Conservation (phyloP, 345 rosid species). For the Camelina sativa region DNA sequence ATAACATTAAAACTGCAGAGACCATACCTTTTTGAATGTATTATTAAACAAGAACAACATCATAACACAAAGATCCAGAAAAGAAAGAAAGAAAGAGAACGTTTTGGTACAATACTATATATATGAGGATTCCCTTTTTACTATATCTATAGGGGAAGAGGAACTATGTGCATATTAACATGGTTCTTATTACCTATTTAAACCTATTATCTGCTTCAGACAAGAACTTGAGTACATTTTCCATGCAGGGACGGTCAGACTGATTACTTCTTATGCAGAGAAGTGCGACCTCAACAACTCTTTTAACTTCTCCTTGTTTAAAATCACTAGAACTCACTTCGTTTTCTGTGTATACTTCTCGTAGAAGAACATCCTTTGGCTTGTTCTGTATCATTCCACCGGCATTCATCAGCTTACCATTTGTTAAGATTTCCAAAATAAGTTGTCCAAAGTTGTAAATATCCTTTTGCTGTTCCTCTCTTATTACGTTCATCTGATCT, state of each 20-base stretch:
- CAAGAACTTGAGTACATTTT: constrained; percentile 70
- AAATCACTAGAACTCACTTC: constrained; percentile 47
- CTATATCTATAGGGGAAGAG: neutral
- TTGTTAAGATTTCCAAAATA: constrained; percentile 65
- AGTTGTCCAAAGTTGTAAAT: constrained; percentile 79
- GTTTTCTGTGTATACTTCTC: constrained; percentile 60
- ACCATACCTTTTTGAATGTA: neutral
- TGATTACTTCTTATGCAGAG: constrained; percentile 66
- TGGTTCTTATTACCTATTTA: constrained; percentile 6
- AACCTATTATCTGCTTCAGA: constrained; percentile 43
- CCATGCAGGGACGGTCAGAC: constrained; percentile 63
- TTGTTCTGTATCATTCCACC: constrained; percentile 56
- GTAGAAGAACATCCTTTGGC: constrained; percentile 62
- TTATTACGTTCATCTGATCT: constrained; percentile 52
- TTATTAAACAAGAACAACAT: constrained; percentile 19
- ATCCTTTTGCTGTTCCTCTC: constrained; percentile 61
- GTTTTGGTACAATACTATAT: neutral
- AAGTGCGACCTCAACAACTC: constrained; percentile 69
- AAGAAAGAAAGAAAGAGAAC: neutral
- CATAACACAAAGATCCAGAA: neutral
- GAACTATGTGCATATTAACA: constrained; percentile 29
- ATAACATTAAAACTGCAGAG: no score
- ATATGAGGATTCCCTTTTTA: constrained; percentile 5
- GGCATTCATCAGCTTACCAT: constrained; percentile 58
- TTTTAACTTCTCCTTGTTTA: constrained; percentile 55